Evolutionary conservation across 768 basidiomycete genomes (phyloP), one percentile per base, ranked within the genome.

Genomic region (Ramaria sp.): DNA sequence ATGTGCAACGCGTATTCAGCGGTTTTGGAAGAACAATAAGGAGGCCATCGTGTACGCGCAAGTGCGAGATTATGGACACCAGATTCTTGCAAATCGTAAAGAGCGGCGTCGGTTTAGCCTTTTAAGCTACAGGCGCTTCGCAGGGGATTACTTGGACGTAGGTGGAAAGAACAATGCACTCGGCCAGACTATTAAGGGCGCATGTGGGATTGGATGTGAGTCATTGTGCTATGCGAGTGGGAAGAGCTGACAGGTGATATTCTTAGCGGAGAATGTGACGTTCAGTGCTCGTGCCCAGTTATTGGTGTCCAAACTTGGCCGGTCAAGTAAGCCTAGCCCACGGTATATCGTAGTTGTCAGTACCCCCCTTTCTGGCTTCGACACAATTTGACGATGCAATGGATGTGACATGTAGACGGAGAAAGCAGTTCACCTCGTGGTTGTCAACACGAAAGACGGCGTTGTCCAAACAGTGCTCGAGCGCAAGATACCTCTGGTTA

Each of bases 11-110:
- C 86, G 92, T 53, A 98, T 99, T 54, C 96, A 98, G 68, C 76
- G 94, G 55, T 98, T 97, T 79, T 99, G 96, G 96, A 91, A 86
- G 75, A 91, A 91, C 70, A 97, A 97, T 76, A 98, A 97, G 69
- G 93, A 97, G 66, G 78, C 80, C 17, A 78, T 98, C 50, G 89
- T 82, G 27, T 97, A 92, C 66, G 85, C 88, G 17, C 84, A 96
- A 65, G 75, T 88, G 56, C 80, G 96, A n/a, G 93, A 96, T 61
- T 90, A 95, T 60, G 94, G 96, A 0, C 95, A 99, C 65, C 84
- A 95, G 65, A 74, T 98, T 17, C 78, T 98, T 4, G 94, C 84
- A 3, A 82, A 87, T 4, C 76, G 95, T 61, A 99, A 98, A 72
- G 96, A 99, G 72, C 78, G 96, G 42, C 75, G 96, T 55, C 77